Base-by-base conservation (phyloP, 2,329 filamentous ascomycete genomes). In the Aspergillus puulaauensis region DNA sequence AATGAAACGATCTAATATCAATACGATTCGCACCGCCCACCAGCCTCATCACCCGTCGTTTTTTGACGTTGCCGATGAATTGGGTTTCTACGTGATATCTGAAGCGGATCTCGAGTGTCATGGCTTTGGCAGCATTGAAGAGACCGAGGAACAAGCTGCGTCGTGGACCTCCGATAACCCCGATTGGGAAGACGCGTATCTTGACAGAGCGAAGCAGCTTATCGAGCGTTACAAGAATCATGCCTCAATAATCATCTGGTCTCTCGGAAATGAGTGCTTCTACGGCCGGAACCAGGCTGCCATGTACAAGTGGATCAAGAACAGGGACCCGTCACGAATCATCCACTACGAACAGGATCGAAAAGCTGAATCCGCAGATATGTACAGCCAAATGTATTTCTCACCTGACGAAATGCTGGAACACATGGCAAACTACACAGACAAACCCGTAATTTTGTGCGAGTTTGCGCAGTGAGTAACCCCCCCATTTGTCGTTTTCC, bases 1-100 rank as follows among this genome's bases (percentile, higher is more conserved):
- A 3, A 90, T 90, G 87, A 90, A 90, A 71, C 77, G 74, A 6
- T 82, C 89, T 75, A 90, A 90, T 64, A 81, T 90, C 73, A 90
- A 91, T 61, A 85, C 88, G 0, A 78, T 91, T 5, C 84, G 88
- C 0, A 87, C 83, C 52, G 87, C 83, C 1, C 88, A 91, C 67
- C 86, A 90, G 59, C 85, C 86, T 0, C 89, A 58, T 78, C 48
- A 52, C 40, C 58, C 58, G 2, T 31, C 21, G 9, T 52, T 60
- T 45, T 60, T 50, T 15, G 58, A 56, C 15, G 49, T 60, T 17
- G 55, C 54, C 23, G 58, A 60, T 19, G 54, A 60, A 19, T 17
- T 60, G 2, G 58, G 58, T 2, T 49, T 60, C 19, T 60, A 53
- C 3, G 54, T 60, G 7, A 60, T 60, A 4, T 39, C 49, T 6